Evolutionary conservation across 495 filamentous ascomycete species (phyloP).

Genomic region (Pseudevernia furfuracea): DNA sequence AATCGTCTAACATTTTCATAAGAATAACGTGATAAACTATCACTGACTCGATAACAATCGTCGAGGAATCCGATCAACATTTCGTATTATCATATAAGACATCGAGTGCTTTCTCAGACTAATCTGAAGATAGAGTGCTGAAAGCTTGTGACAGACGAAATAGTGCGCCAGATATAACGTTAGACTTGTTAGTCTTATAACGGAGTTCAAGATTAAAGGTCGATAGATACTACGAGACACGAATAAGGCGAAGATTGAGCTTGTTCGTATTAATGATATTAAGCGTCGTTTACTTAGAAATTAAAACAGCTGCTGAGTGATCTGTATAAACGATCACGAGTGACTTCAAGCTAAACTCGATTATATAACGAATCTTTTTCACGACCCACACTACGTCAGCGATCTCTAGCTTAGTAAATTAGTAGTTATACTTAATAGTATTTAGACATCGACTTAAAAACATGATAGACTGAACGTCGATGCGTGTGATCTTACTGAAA

Average conservation of each 20-base stretch:
- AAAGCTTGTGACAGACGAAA: neutral
- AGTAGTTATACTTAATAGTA: neutral
- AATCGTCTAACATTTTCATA: neutral
- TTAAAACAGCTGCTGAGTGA: slow-evolving; percentile 3
- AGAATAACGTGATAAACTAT: slow-evolving; percentile 1
- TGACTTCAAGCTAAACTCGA: neutral
- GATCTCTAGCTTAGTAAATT: neutral
- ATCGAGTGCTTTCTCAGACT: neutral
- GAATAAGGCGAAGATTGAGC: neutral
- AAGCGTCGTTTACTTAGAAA: slow-evolving; percentile 5
- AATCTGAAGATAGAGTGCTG: neutral
- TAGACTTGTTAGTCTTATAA: slow-evolving; percentile 12
- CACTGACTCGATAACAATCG: no score
- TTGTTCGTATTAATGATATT: slow-evolving; percentile 13
- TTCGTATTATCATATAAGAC: neutral
- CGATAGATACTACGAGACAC: slow-evolving; percentile 2
- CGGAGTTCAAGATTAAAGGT: slow-evolving; percentile 12
- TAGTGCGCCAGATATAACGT: slow-evolving; percentile 1
- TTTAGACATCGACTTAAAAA: neutral
- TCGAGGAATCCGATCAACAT: neutral
- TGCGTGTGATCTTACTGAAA: no score
- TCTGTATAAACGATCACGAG: slow-evolving; percentile 3
- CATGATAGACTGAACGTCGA: neutral
- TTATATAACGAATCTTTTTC: neutral
- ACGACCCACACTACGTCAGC: neutral